phyloP scores from a whole-genome alignment of 495 filamentous ascomycete species.

The Aspergillus campestris region DNA sequence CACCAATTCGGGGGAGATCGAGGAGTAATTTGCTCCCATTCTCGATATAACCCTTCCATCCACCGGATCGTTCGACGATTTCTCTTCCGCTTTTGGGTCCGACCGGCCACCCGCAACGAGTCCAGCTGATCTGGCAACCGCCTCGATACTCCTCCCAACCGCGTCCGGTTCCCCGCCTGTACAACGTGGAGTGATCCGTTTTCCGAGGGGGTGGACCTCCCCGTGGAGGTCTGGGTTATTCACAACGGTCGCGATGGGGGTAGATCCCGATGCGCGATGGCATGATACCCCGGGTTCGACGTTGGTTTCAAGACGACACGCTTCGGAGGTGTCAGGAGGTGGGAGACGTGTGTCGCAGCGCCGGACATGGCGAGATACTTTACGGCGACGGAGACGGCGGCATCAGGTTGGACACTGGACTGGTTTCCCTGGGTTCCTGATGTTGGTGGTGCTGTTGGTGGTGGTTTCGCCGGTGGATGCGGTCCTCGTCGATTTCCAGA shows the following conservation, averaged over 20 bases:
- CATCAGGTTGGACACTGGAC: slow-evolving; percentile 3
- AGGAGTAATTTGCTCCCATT: slow-evolving; percentile 10
- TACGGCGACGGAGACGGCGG: slow-evolving; percentile 14
- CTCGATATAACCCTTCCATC: not conserved
- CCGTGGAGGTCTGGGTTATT: slow-evolving; percentile 36
- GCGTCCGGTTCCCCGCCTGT: slow-evolving; percentile 4
- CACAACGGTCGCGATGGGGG: slow-evolving; percentile 25
- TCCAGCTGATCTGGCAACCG: slow-evolving; percentile 12
- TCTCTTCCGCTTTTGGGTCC: not conserved
- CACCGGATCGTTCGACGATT: not conserved
- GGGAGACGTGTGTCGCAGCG: slow-evolving; percentile 5
- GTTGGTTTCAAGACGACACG: slow-evolving; percentile 5
- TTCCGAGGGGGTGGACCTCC: slow-evolving; percentile 39
- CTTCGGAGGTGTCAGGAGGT: slow-evolving; percentile 5
- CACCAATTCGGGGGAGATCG: slow-evolving; percentile 5
- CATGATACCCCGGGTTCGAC: slow-evolving; percentile 4
- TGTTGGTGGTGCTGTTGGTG: slow-evolving; percentile 14
- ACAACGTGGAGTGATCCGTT: slow-evolving; percentile 38
- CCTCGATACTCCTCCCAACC: not conserved
- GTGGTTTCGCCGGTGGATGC: slow-evolving; percentile 31
- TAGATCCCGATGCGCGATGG: slow-evolving; percentile 19
- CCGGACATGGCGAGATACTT: slow-evolving; percentile 18
- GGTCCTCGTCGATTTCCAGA: slow-evolving; percentile 66
- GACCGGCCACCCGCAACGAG: not conserved
- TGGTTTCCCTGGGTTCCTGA: not conserved